Percentiles rank a stretch among this genome's conserved stretches.
These are phyloP conservation scores for Paramecium pentaurelia DNA, from an alignment of 73 alveolate species.

Conservation along the genomic window DNA sequence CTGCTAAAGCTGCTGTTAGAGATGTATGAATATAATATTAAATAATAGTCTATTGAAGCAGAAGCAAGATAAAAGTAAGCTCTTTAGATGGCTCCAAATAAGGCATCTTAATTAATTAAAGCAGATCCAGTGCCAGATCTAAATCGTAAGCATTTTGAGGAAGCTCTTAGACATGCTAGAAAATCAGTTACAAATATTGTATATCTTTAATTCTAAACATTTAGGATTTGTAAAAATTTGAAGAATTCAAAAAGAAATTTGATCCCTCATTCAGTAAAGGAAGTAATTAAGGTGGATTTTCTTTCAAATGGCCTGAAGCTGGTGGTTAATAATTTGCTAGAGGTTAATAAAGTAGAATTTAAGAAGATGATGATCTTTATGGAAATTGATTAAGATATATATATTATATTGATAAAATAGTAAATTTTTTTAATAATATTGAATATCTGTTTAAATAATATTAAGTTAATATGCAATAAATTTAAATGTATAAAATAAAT, in stretches of 20 bases:
- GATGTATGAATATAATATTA: conserved; percentile 59
- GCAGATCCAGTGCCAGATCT: conserved; percentile 93
- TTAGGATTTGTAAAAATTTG: conserved; percentile 87
- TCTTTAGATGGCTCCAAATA: conserved; percentile 66
- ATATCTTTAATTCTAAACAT: neutral
- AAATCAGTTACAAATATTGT: conserved; percentile 82
- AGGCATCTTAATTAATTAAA: conserved; percentile 67
- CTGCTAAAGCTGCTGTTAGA: conserved; percentile 96
- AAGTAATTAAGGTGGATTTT: conserved; percentile 29
- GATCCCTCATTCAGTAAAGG: conserved; percentile 77
- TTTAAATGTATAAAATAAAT: neutral
- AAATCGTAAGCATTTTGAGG: conserved; percentile 91
- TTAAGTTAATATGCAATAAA: neutral
- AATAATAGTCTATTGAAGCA: conserved; percentile 77
- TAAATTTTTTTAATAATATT: too few relatives aligned
- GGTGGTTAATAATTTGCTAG: conserved; percentile 24
- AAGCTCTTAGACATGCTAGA: conserved; percentile 89
- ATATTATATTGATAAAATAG: neutral
- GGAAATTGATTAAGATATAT: conserved; percentile 24
- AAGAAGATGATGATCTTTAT: conserved; percentile 43
- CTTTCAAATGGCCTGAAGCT: conserved; percentile 61
- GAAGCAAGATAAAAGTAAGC: conserved; percentile 87
- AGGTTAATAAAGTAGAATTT: neutral
- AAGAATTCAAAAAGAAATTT: conserved; percentile 86
- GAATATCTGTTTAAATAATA: neutral